A percentile compares a stretch with the other conserved stretches of the same genome.
These are phyloP conservation scores for Xylariaceae sp. DNA, from an alignment of 2,329 filamentous ascomycete species.

Conservation along the genomic window DNA sequence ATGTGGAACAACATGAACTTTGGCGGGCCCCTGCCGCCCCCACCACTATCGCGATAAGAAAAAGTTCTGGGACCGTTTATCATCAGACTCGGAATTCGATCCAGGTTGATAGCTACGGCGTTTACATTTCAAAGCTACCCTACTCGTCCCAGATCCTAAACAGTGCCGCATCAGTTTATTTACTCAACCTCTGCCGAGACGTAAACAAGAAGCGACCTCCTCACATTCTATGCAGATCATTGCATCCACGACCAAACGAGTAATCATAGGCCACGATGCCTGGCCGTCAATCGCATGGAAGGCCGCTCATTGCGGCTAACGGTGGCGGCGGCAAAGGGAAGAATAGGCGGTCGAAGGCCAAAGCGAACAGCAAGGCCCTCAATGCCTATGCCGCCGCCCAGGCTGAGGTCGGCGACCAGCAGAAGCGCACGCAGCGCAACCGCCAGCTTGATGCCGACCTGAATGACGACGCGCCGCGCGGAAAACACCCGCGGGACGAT, in stretches of 20 bases:
- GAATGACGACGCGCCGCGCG: constrained; percentile 24
- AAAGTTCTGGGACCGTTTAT: constrained; percentile 18
- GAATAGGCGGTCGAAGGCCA: constrained; percentile 42
- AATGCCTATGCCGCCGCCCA: constrained; percentile 54
- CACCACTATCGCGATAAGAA: constrained; percentile 20
- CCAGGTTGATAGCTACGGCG: not conserved
- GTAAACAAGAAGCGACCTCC: not conserved
- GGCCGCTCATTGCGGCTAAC: constrained; percentile 38
- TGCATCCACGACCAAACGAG: not conserved
- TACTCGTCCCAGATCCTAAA: not conserved
- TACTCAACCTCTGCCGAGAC: not conserved
- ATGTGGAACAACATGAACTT: too few species aligned
- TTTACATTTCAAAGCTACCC: not conserved
- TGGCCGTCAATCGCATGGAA: constrained; percentile 54
- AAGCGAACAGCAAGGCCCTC: constrained; percentile 45
- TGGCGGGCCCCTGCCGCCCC: too few species aligned
- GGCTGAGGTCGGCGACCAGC: constrained; percentile 44
- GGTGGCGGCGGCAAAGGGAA: constrained; percentile 28
- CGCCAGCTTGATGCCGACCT: constrained; percentile 45
- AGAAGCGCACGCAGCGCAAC: constrained; percentile 45
- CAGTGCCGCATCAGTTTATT: not conserved
- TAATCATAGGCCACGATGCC: constrained; percentile 39
- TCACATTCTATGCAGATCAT: not conserved
- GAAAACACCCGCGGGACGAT: constrained; percentile 41
- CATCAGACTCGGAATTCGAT: constrained; percentile 1